A percentile compares a stretch with the other conserved stretches of the same genome.
phyloP scores from a whole-genome alignment of 1,284 basidiomycete species.

The Vanrija sp. region DNA sequence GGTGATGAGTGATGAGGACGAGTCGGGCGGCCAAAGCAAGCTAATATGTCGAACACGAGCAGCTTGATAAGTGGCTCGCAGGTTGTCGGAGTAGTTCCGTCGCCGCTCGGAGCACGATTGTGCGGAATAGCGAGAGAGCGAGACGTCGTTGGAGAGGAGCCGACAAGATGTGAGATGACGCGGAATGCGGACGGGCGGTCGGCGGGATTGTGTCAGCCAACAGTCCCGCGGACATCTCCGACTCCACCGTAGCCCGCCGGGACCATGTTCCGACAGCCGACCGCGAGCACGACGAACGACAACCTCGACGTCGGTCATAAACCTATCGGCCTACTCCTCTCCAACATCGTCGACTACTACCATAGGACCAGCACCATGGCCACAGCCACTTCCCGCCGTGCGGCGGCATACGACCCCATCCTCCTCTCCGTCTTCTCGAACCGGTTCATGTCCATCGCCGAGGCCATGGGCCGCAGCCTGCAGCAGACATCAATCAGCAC shows the following conservation, averaged over 20 bases:
- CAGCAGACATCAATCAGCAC: slow-evolving; percentile 53
- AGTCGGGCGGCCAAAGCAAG: not conserved
- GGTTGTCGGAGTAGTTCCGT: too few species aligned
- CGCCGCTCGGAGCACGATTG: too few species aligned
- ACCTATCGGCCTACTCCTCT: too few species aligned
- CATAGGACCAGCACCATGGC: not conserved
- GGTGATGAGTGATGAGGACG: not conserved
- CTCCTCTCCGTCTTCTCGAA: slow-evolving; percentile 30
- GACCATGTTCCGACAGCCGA: not conserved
- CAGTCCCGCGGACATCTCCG: not conserved
- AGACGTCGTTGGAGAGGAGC: not conserved
- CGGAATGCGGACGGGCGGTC: too few species aligned
- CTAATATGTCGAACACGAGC: not conserved
- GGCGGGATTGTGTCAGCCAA: too few species aligned
- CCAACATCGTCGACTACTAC: not conserved
- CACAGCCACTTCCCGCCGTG: not conserved
- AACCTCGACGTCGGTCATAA: not conserved
- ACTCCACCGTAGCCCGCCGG: not conserved
- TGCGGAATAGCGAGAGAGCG: not conserved
- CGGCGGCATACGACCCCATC: slow-evolving; percentile 29
- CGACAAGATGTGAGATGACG: not conserved
- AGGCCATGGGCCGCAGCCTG: slow-evolving; percentile 54
- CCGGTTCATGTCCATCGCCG: slow-evolving; percentile 41
- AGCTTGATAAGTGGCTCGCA: too few species aligned
- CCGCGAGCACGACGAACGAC: not conserved